Percentiles rank a stretch among this genome's conserved stretches.
Evolutionary conservation across 2,329 filamentous ascomycete species (phyloP).

Genomic region (Aspergillus glaucus): DNA sequence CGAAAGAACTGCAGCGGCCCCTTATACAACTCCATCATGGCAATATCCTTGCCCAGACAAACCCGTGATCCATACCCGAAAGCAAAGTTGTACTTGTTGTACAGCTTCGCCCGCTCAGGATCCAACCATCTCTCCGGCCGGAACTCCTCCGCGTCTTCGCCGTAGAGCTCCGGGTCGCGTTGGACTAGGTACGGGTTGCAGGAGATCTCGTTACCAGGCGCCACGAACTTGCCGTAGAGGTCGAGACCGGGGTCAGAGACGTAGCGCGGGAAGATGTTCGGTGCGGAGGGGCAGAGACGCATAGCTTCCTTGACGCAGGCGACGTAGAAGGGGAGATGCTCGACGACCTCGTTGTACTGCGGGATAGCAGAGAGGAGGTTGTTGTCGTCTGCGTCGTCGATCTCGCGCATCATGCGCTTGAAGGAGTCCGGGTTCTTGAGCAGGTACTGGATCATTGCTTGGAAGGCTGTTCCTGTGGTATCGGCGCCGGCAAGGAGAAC

Average conservation of each 20-base stretch:
- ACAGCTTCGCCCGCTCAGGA: conserved; percentile 33
- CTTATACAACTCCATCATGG: conserved; percentile 50
- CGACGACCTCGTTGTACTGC: conserved; percentile 39
- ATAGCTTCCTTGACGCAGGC: conserved; percentile 48
- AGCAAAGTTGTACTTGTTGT: conserved; percentile 44
- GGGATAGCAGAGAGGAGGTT: conserved; percentile 27
- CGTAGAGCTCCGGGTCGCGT: conserved; percentile 38
- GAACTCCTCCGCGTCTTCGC: conserved; percentile 35
- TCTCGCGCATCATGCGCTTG: conserved; percentile 42
- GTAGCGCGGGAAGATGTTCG: conserved; percentile 47
- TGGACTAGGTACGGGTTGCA: conserved; percentile 45
- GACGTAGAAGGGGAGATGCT: conserved; percentile 43
- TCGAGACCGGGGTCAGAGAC: conserved; percentile 32
- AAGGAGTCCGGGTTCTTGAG: conserved; percentile 37
- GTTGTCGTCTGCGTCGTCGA: conserved; percentile 34
- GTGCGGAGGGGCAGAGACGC: conserved; percentile 46
- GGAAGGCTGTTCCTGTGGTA: conserved; percentile 48
- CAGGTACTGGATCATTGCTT: conserved; percentile 42
- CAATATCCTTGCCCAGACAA: conserved; percentile 47
- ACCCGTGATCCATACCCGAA: conserved; percentile 47
- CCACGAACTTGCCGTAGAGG: conserved; percentile 35
- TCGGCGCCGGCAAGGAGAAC: conserved; percentile 49
- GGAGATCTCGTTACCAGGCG: conserved; percentile 41
- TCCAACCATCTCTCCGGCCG: conserved; percentile 39
- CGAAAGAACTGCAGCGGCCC: conserved; percentile 29